Evolutionary conservation across 1,284 basidiomycete species (phyloP), one percentile per base, ranked within the genome.

Genomic region (Acaromyces ingoldii): DNA sequence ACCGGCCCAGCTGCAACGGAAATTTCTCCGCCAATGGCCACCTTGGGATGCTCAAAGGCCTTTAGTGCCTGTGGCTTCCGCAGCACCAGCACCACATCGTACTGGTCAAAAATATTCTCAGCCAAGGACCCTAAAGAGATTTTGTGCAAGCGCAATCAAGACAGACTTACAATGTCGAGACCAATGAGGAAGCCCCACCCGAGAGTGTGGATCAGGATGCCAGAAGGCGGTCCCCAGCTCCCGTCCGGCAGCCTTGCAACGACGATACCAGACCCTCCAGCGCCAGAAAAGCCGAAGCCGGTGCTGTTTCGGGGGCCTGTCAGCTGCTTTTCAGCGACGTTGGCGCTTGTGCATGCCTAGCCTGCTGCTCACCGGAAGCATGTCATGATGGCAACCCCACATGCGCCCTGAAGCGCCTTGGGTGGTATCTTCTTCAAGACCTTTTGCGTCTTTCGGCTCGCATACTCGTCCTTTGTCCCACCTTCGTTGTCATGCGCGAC

Each of bases 1-100:
- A 76, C 65, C 0, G 76, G 76, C 0, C 76, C 76, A 26, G 70
- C 63, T 3, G 65, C 51, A 11, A 73, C 59, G 2, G 53, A 55
- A 1, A 76, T 54, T 50, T 76, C 74, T 5, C 58, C 71, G 3
- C 75, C 76, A 1, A 77, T 53, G 34, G 65, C 66, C 47, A 75
- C 31, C 52, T 70, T 74, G 31, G 67, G 67, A 34, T 53, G 48
- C 39, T 62, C 63, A 57, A 74, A 72, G 0, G 62, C 67, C 17
- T 72, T 56, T 9, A 74, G 58, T 0, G 75, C 69, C 29, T 63
- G 53, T 34, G 70, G 59, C 29, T 56, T 72, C 3, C 76, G 65
- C 4, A 77, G 61, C 1, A 77, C 62, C 1, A 77, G 62, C 1
- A 77, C 74, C 10, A 76, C 74, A 38, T 77, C 76, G 56, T 77